phyloP scores from a whole-genome alignment of 768 basidiomycete species.

The Mycena olivaceomarginata region DNA sequence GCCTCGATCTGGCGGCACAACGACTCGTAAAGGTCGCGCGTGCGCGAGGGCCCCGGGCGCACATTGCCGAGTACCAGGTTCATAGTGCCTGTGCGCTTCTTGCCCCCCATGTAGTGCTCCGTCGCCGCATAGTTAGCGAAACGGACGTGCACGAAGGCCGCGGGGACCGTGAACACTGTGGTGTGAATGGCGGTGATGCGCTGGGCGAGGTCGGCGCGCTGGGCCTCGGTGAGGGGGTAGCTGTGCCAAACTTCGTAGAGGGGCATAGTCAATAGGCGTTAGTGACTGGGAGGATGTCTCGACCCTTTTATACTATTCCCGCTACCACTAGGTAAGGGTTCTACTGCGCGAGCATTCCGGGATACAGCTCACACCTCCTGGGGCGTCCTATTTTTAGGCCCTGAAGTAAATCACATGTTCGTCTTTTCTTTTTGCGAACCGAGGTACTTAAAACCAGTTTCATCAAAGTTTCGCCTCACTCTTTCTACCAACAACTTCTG shows the following conservation, averaged over 20 bases:
- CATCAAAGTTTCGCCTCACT: constrained; percentile 14
- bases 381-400: constrained; percentile 16
- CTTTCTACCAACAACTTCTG: constrained; percentile 19
- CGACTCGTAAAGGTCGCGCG: constrained; percentile 27
- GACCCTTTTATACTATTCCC: constrained; percentile 28
- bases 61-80: constrained; percentile 27
- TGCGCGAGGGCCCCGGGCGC: constrained; percentile 20
- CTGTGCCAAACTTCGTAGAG: constrained; percentile 36
- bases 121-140: constrained; percentile 28
- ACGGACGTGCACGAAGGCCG: constrained; percentile 30
- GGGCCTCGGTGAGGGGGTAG: constrained; percentile 32
- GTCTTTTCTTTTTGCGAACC: constrained; percentile 16
- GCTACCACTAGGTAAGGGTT: constrained; percentile 19
- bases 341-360: constrained; percentile 13
- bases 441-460: constrained; percentile 4
- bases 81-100: constrained; percentile 27
- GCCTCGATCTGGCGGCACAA: constrained; percentile 29
- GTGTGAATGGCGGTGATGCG: constrained; percentile 32
- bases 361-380: constrained; percentile 9
- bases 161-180: constrained; percentile 32
- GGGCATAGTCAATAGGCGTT: constrained; percentile 25
- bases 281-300: constrained; percentile 16
- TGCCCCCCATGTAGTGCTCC: constrained; percentile 33
- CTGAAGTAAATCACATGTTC: constrained; percentile 12
- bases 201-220: constrained; percentile 34